A percentile compares a stretch with the other conserved stretches of the same genome.
Evolutionary conservation across 2,329 filamentous ascomycete species (phyloP).

Genomic region (Tolypocladium paradoxum): DNA sequence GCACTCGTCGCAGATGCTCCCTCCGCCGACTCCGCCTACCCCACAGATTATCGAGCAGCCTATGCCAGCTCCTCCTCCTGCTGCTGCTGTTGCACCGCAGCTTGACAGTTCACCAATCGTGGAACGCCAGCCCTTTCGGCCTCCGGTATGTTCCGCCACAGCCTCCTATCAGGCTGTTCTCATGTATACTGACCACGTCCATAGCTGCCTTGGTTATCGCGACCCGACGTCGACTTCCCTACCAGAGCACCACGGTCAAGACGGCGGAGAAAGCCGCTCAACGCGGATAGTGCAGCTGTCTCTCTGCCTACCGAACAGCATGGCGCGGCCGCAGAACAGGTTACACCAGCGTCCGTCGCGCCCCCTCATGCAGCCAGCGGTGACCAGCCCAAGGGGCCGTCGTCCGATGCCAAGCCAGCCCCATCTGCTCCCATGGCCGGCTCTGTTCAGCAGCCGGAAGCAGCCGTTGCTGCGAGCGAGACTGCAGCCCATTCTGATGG

Average conservation of each 20-base stretch:
- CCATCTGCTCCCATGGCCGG: slow-evolving; percentile 5
- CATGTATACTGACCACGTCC: slow-evolving; percentile 4
- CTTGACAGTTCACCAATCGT: slow-evolving; percentile 3
- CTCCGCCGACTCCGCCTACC: slow-evolving; percentile 36
- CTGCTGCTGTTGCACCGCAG: slow-evolving; percentile 2
- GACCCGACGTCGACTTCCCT: slow-evolving; percentile 41
- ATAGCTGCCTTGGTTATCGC: slow-evolving; percentile 49
- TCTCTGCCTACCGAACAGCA: slow-evolving; percentile 31
- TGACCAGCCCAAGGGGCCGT: neutral
- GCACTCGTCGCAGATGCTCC: slow-evolving; percentile 31
- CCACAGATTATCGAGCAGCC: slow-evolving; percentile 26
- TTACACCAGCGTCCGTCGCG: slow-evolving; percentile 1
- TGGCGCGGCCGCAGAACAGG: slow-evolving; percentile 18
- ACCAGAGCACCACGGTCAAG: slow-evolving; percentile 23
- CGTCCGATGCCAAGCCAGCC: neutral
- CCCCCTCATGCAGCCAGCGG: neutral
- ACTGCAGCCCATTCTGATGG: slow-evolving; percentile 14
- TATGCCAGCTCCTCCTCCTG: slow-evolving; percentile 7
- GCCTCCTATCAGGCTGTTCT: too few relatives aligned
- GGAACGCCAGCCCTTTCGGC: slow-evolving; percentile 27
- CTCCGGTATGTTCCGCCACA: slow-evolving; percentile 35
- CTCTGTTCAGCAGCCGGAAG: slow-evolving; percentile 8
- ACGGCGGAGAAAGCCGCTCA: slow-evolving; percentile 31
- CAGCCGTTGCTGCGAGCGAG: slow-evolving; percentile 1
- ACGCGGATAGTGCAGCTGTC: slow-evolving; percentile 25